A percentile compares a stretch with the other conserved stretches of the same genome.
phyloP scores from a whole-genome alignment of 371 early-diverging fungal genomes.

The Thermomucor indicae-seudaticae region DNA sequence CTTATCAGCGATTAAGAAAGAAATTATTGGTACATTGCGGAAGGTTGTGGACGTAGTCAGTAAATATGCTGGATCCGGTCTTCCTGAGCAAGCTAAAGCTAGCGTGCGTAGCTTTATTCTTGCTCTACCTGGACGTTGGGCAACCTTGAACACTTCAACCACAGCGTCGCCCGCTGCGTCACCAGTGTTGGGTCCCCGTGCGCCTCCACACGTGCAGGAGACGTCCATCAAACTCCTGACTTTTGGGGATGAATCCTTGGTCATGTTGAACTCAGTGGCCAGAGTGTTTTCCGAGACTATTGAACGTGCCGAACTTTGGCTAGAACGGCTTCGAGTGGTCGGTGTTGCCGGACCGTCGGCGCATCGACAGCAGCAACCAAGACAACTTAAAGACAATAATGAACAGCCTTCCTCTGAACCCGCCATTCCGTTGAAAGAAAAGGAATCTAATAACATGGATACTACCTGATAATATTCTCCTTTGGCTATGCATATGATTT shows the following conservation, averaged over 20 bases:
- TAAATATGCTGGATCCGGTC: slow-evolving; percentile 80
- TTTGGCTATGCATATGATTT: too few species aligned
- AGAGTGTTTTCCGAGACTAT: slow-evolving; percentile 79
- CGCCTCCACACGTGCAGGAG: slow-evolving; percentile 33
- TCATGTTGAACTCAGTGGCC: slow-evolving; percentile 78
- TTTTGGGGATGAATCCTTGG: slow-evolving; percentile 80
- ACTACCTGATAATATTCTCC: too few species aligned
- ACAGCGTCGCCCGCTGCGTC: slow-evolving; percentile 28
- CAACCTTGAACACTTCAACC: slow-evolving; percentile 39
- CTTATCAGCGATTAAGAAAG: slow-evolving; percentile 66
- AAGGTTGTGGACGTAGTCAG: slow-evolving; percentile 86
- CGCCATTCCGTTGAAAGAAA: too few species aligned
- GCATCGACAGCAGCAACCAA: slow-evolving; percentile 3
- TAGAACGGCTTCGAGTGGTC: slow-evolving; percentile 52
- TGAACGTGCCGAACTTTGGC: slow-evolving; percentile 78
- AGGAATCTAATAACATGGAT: too few species aligned
- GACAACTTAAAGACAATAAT: too few species aligned
- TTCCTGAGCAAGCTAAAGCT: slow-evolving; percentile 82
- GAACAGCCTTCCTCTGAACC: too few species aligned
- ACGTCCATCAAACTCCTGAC: slow-evolving; percentile 47
- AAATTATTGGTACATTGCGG: slow-evolving; percentile 83
- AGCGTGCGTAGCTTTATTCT: slow-evolving; percentile 86
- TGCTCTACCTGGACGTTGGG: slow-evolving; percentile 84
- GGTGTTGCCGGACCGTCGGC: slow-evolving; percentile 27
- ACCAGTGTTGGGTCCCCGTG: slow-evolving; percentile 40